Evolutionary conservation across 2,329 filamentous ascomycete genomes (phyloP).

Genomic region (Colletotrichum incanum): DNA sequence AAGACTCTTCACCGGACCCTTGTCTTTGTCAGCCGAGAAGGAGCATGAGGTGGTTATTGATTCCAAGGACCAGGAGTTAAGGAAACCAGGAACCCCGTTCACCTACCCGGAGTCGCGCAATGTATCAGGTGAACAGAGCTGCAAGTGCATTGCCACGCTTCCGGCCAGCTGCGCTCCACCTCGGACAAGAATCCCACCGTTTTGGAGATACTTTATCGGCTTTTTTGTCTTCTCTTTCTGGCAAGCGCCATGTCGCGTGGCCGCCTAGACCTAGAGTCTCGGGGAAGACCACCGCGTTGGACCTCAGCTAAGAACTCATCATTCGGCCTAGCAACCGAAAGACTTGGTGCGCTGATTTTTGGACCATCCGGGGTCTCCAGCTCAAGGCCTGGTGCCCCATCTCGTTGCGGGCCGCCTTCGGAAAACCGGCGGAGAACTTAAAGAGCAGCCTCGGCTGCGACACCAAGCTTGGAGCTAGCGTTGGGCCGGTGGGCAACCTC

Average conservation of each 20-base stretch:
- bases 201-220: neutral
- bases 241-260: neutral
- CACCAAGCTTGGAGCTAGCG: neutral
- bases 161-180: conserved; percentile 17
- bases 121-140: neutral
- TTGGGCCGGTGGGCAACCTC: neutral
- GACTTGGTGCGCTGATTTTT: conserved; percentile 17
- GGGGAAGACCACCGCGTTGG: neutral
- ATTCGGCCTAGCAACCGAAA: neutral
- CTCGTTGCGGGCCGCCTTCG: conserved; percentile 24
- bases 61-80: neutral
- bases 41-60: neutral
- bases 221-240: neutral
- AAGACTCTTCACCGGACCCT: neutral
- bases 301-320: neutral
- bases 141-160: neutral
- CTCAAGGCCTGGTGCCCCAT: conserved; percentile 2
- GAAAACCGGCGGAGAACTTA: conserved; percentile 38
- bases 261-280: neutral
- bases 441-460: conserved; percentile 2
- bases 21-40: neutral
- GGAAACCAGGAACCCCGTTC: too few relatives aligned
- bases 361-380: conserved; percentile 13
- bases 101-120: neutral
- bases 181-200: conserved; percentile 27